Base-by-base conservation (phyloP, 192 early-diverging fungal genomes). In the Podila verticillata region DNA sequence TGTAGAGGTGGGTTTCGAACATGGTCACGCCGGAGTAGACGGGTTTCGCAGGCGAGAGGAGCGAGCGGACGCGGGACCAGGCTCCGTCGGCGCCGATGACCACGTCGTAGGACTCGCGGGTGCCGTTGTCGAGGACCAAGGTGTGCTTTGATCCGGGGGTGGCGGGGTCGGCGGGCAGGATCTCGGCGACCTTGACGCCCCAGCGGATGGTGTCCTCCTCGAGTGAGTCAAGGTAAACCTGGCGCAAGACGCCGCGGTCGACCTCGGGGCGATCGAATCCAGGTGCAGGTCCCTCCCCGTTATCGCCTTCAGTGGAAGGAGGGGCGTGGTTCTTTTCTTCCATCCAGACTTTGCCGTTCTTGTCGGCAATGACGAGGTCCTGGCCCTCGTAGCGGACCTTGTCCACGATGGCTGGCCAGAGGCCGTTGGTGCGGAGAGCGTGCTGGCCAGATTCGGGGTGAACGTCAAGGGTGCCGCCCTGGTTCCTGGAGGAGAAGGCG, bases 81-180 rank as follows among this genome's bases (percentile, higher is more conserved):
- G 85, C 84, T 9, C 88, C 88, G 70, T 89, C 88, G 29, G 86
- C 84, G n/a, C 87, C 87, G 22, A 89, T 68, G 3, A 89, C 81
- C 12, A 88, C 29, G 63, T 87, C 82, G 20, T 54, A 58, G 5
- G 47, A 34, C 31, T 73, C 65, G 17, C 29, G 57, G 34, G 56
- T 57, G 17, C 84, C 77, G 48, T 82, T 65, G n/a, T 22, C 30
- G 57, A 85, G 75, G 26, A 48, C 54, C 29, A 84, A 39, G 17
- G 28, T 62, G 44, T 65, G 57, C 8, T 31, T 31, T 1, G 60
- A 26, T 28, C 39, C 48, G 30, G 24, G n/a, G 24, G 2, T 30
- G 48, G 17, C 3, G 15, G 57, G 19, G 12, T 69, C 63, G 26
- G 48, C 36, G 6, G 67, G 66, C 12, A 65, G 51, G 13, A 83